Conservation (phyloP, 2,329 filamentous ascomycete genomes). For the Microthyrium microscopicum region DNA sequence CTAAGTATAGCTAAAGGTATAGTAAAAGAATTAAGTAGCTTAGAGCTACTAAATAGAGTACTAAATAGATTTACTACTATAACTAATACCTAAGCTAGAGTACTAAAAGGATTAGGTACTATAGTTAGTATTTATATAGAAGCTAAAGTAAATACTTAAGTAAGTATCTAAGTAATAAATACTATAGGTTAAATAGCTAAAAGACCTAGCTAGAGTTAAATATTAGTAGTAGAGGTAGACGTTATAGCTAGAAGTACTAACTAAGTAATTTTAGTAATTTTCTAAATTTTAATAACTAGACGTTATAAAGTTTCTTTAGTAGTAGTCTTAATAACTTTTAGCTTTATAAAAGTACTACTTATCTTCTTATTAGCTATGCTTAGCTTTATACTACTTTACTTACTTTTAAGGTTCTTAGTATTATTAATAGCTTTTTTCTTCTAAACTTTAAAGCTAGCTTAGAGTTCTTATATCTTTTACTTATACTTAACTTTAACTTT, state of each 20-base stretch:
- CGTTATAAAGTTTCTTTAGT: conserved; percentile 71
- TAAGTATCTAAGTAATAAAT: neutral
- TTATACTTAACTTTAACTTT: conserved; percentile 15
- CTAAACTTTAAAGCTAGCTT: conserved; percentile 25
- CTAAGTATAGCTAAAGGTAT: neutral
- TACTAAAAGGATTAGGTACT: conserved; percentile 7
- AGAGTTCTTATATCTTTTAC: conserved; percentile 20
- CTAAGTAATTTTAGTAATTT: conserved; percentile 54
- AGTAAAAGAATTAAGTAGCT: neutral
- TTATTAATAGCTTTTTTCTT: conserved; percentile 36
- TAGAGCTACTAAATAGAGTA: neutral
- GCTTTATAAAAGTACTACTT: conserved; percentile 49
- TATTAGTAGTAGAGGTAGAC: neutral
- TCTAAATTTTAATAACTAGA: conserved; percentile 76
- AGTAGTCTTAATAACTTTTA: conserved; percentile 64
- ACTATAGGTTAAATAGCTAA: neutral
- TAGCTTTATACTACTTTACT: conserved; percentile 56
- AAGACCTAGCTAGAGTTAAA: neutral
- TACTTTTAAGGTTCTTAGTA: conserved; percentile 44
- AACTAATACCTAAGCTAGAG: neutral
- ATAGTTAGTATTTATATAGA: conserved; percentile 8
- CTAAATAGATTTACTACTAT: neutral
- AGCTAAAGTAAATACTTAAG: conserved; percentile 13
- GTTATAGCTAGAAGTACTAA: conserved; percentile 15
- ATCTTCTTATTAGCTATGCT: conserved; percentile 63